phyloP scores from a whole-genome alignment of 2,329 filamentous ascomycete species.

The Nectriaceae sp. region DNA sequence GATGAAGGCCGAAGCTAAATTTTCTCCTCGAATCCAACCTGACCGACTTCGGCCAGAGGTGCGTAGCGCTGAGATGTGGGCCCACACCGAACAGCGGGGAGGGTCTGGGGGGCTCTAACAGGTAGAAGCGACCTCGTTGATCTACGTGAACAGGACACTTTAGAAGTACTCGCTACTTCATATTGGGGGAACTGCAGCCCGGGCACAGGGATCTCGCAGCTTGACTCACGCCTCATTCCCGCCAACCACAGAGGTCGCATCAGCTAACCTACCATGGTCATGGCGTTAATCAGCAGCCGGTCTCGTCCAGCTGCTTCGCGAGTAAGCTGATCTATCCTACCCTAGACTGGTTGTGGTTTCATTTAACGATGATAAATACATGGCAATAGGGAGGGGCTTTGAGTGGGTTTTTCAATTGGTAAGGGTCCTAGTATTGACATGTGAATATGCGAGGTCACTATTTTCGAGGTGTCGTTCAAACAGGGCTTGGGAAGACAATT shows the following conservation, averaged over 20 bases:
- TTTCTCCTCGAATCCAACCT: slow-evolving; percentile 16
- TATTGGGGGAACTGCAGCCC: slow-evolving; percentile 9
- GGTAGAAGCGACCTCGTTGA: neutral
- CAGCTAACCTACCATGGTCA: slow-evolving; percentile 3
- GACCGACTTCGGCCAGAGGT: slow-evolving; percentile 29
- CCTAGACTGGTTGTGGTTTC: no score
- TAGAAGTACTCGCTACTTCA: neutral
- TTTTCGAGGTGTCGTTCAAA: no score
- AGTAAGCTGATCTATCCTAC: no score
- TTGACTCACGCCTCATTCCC: slow-evolving; percentile 14
- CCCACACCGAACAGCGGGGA: slow-evolving; percentile 14
- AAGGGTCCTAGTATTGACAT: no score
- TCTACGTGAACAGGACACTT: no score
- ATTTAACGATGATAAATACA: no score
- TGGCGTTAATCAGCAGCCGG: slow-evolving; percentile 6
- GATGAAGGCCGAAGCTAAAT: slow-evolving; percentile 29
- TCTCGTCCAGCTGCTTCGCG: no score
- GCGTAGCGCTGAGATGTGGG: slow-evolving; percentile 13
- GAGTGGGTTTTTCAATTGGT: no score
- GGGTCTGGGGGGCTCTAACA: neutral
- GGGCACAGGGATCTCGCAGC: slow-evolving; percentile 11
- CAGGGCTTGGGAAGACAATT: no score
- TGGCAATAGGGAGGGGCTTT: no score
- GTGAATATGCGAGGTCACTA: no score
- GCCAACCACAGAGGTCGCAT: slow-evolving; percentile 2